Evolutionary conservation across 768 basidiomycete genomes (phyloP).

Genomic region (Naganishia vaughanmartiniae): DNA sequence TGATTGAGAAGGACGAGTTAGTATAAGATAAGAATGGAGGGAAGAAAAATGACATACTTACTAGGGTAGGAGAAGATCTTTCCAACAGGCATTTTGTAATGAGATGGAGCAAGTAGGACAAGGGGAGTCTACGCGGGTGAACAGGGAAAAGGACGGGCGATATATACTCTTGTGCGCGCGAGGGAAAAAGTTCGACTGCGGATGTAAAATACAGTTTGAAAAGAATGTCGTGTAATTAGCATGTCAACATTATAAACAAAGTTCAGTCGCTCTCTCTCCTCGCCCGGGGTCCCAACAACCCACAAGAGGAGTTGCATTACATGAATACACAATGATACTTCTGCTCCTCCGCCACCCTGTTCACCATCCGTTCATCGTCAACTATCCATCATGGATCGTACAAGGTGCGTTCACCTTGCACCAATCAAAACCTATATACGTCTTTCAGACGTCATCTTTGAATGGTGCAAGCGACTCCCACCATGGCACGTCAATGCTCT

Average conservation of each 20-base stretch:
- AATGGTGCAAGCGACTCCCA: constrained; percentile 39
- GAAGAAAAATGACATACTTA: constrained; percentile 1
- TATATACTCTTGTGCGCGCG: not conserved
- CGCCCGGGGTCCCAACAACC: no score
- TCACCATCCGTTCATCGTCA: not conserved
- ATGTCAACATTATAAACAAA: not conserved
- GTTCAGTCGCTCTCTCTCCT: not conserved
- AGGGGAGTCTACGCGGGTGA: not conserved
- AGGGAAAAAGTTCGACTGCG: not conserved
- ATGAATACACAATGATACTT: not conserved
- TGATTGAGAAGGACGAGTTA: not conserved
- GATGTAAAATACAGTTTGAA: not conserved
- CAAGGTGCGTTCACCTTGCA: not conserved
- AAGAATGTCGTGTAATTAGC: not conserved
- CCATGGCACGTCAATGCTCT: constrained; percentile 41
- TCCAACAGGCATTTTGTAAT: constrained; percentile 34
- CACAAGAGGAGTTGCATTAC: no score
- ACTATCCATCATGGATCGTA: not conserved
- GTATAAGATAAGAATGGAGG: not conserved
- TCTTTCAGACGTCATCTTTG: constrained; percentile 11
- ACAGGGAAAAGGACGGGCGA: not conserved
- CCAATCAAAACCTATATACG: not conserved
- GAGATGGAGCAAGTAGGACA: not conserved
- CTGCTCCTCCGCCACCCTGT: not conserved
- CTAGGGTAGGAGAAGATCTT: constrained; percentile 36